A percentile compares a stretch with the other conserved stretches of the same genome.
Evolutionary conservation across 2,329 filamentous ascomycete genomes (phyloP).

Genomic region (Blastomyces gilchristii): DNA sequence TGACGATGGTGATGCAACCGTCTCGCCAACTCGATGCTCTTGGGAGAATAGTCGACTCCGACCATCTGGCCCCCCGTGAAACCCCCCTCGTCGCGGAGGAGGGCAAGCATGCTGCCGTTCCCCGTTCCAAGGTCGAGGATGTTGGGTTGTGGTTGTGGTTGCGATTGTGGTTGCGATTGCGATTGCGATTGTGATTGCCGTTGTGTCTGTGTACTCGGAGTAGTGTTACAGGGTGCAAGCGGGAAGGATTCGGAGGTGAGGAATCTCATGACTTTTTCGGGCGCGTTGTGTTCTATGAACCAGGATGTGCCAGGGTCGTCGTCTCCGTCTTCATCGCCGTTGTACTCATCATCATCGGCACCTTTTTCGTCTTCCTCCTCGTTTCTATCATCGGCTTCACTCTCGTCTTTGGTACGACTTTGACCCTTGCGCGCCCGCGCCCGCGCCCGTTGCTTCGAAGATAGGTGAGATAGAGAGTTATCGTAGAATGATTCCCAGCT

Average conservation of each 20-base stretch:
- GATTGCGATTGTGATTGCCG: too few relatives aligned
- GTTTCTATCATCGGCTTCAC: constrained; percentile 5
- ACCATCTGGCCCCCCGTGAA: constrained; percentile 59
- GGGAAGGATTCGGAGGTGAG: constrained; percentile 45
- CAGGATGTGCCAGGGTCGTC: constrained; percentile 75
- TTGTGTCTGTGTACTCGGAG: constrained; percentile 1
- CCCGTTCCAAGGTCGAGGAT: constrained; percentile 88
- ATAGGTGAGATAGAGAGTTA: constrained; percentile 33
- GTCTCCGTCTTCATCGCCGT: constrained; percentile 40
- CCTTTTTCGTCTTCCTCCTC: constrained; percentile 15
- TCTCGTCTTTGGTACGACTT: background rate
- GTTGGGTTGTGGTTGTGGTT: constrained; percentile 22
- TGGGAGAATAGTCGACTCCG: constrained; percentile 76
- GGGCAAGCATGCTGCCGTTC: constrained; percentile 83
- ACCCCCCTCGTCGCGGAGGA: constrained; percentile 54
- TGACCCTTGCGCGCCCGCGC: constrained; percentile 1
- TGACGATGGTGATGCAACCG: constrained; percentile 45
- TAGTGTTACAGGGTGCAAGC: constrained; percentile 31
- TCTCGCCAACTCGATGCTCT: constrained; percentile 63
- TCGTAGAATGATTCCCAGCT: constrained; percentile 56
- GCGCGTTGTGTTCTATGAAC: constrained; percentile 90
- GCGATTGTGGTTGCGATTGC: background rate
- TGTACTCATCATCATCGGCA: constrained; percentile 2
- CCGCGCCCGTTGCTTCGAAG: constrained; percentile 19
- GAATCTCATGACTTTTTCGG: constrained; percentile 65